Base-by-base conservation (phyloP, 169 alveolate genomes). In the Plasmodium vivax region DNA sequence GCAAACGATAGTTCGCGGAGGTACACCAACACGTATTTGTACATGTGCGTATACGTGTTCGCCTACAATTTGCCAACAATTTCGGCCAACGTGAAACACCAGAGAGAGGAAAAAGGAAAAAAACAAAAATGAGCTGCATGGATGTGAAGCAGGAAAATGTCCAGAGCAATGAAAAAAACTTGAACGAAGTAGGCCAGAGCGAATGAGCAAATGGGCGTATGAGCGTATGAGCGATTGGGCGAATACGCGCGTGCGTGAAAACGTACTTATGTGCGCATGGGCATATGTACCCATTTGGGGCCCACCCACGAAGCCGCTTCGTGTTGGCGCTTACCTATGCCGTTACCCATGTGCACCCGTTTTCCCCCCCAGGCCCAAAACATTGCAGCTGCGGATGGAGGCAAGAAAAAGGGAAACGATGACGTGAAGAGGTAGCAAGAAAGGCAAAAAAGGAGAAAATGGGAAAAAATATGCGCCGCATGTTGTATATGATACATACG, bases 121-220 rank as follows among this genome's bases (percentile, higher is more conserved):
- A 56, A 83, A 58, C 54, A 41, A 85, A 85, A 79, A 85, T 85
- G 93, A 85, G 87, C 71, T 85, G 93, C 72, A 74, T 85, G 68
- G 93, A 85, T 51, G 8, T 85, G 72, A 85, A 85, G 43, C 87
- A 85, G 71, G 83, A 75, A 43, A 75, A 74, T 85, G 71, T 85
- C 36, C 93, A 85, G 30, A 51, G 77, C 82, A 85, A 75, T 85
- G 74, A 75, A 38, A 30, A 74, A 85, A 85, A 85, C 45, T 68
- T 71, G 71, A 85, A 85, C 80, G 72, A 85, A 75, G 82, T 75
- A 85, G 34, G 32, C 30, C n/a, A 43, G 36, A 45, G 32, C 12
- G 12, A 80, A 41, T 8, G 12, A 34, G 30, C n/a, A 2, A 43
- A 71, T 72, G 45, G 23, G 54, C 41, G 10, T 19, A 84, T 45